A percentile compares a stretch with the other conserved stretches of the same genome.
Conservation (phyloP, 345 rosid genomes). For the Geranium rotundifolium region DNA sequence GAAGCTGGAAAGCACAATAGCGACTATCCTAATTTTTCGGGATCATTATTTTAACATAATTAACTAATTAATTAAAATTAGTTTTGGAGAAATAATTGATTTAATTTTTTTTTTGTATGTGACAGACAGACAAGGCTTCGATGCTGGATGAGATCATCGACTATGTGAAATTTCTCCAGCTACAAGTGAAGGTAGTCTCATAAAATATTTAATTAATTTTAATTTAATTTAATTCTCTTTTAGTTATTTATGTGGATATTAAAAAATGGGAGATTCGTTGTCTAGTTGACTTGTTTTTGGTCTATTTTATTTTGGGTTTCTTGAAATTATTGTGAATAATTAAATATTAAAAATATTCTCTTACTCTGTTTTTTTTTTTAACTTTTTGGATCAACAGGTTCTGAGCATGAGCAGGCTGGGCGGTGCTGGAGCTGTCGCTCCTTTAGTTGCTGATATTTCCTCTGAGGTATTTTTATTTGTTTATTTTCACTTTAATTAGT, state of each 20-base stretch:
- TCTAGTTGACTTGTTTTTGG: too few relatives aligned
- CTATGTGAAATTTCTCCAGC: conserved; percentile 97
- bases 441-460: conserved; percentile 67
- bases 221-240: background rate
- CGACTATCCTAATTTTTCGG: too few relatives aligned
- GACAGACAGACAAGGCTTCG: conserved; percentile 98
- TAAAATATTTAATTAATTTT: background rate
- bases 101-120: conserved; percentile 14
- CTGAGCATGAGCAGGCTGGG: conserved; percentile 95
- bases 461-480: conserved; percentile 38
- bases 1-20: too few relatives aligned
- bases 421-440: conserved; percentile 76
- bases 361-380: conserved; percentile 1
- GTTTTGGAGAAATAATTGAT: background rate
- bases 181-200: conserved; percentile 78
- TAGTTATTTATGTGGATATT: too few relatives aligned
- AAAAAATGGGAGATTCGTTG: too few relatives aligned
- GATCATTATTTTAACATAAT: too few relatives aligned
- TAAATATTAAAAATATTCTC: too few relatives aligned
- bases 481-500: background rate
- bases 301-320: too few relatives aligned
- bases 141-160: conserved; percentile 99
- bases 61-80: too few relatives aligned
- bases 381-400: conserved; percentile 35
- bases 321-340: too few relatives aligned